Base-by-base conservation (phyloP, 305 asterid species). In the Solanum chacoense region DNA sequence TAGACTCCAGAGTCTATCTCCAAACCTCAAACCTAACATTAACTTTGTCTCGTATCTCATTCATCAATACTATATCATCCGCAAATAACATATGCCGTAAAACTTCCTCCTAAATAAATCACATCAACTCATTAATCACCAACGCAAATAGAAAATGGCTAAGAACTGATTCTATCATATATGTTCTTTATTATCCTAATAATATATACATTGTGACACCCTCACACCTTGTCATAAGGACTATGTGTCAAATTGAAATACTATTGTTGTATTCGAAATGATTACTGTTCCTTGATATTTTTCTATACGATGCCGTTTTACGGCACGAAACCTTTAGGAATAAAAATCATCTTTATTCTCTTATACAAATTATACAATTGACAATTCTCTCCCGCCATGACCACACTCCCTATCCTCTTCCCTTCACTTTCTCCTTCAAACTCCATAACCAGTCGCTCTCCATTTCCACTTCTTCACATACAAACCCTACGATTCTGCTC, bases 331-430 rank as follows among this genome's bases (percentile, higher is more conserved):
- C 38, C 16, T 80, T 78, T 80, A n/a, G 22, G 69, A 42, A 14
- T 80, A 63, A 78, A 63, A 85, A 77, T 87, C 79, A 88, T 88
- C 84, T 88, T 28, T 76, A 34, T 0, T 1, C 85, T 20, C 71
- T 55, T 55, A 59, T 24, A 67, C 31, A 69, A 69, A 16, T 37
- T 28, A 42, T 42, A 14, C 69, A 24, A 18, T 45, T 80, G 35
- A 38, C 88, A 74, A 87, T 85, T 87, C 85, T 91, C 95, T 94
- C 97, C 98, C 98, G 98, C 98, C 98, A 95, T 96, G 99, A 72
- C 95, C 2, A 86, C 90, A 91, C 89, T 92, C 38, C 7, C 88
- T 85, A 88, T 84, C 91, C 76, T 88, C 59, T 42, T 87, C 91
- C 67, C 88, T 93, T 88, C 87, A 91, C 85, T 88, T 89, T 37